phyloP scores from a whole-genome alignment of 108 stramenopile genomes.

The Cyclotella distinguenda region DNA sequence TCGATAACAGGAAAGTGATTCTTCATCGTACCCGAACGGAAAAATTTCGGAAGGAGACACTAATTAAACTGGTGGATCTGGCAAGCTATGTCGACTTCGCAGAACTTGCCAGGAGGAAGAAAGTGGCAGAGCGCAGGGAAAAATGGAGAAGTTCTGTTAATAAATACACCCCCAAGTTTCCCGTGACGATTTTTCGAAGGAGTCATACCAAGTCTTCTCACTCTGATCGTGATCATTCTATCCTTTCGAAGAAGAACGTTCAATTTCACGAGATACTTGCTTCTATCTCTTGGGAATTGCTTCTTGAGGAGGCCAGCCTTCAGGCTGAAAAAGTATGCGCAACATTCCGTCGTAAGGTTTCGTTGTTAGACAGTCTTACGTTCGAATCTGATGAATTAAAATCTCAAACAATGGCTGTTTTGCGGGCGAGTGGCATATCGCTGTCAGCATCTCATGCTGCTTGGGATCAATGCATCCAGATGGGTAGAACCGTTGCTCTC shows the following conservation, averaged over 20 bases:
- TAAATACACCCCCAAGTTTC: conserved; percentile 29
- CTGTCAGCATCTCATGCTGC: conserved; percentile 30
- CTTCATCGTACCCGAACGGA: conserved; percentile 38
- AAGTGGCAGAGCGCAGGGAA: conserved; percentile 32
- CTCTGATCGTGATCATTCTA: conserved; percentile 8
- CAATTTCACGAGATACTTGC: conserved; percentile 45
- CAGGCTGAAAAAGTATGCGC: conserved; percentile 40
- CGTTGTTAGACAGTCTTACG: conserved; percentile 28
- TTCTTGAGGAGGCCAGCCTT: conserved; percentile 36
- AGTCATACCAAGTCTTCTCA: conserved; percentile 1
- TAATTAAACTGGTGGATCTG: conserved; percentile 37
- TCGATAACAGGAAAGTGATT: conserved; percentile 27
- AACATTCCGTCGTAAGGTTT: conserved; percentile 32
- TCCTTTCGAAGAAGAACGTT: conserved; percentile 35
- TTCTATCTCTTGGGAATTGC: conserved; percentile 29
- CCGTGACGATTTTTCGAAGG: conserved; percentile 13
- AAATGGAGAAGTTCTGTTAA: conserved; percentile 29
- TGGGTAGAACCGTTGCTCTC: conserved; percentile 41
- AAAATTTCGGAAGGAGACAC: conserved; percentile 20
- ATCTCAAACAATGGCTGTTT: conserved; percentile 33
- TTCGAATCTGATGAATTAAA: conserved; percentile 43
- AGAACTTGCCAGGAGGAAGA: conserved; percentile 38
- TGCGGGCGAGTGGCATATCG: conserved; percentile 33
- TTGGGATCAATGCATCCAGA: conserved; percentile 49
- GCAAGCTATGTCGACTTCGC: conserved; percentile 36